Conservation (phyloP, 2,329 filamentous ascomycete genomes). For the Penicillium decumbens region DNA sequence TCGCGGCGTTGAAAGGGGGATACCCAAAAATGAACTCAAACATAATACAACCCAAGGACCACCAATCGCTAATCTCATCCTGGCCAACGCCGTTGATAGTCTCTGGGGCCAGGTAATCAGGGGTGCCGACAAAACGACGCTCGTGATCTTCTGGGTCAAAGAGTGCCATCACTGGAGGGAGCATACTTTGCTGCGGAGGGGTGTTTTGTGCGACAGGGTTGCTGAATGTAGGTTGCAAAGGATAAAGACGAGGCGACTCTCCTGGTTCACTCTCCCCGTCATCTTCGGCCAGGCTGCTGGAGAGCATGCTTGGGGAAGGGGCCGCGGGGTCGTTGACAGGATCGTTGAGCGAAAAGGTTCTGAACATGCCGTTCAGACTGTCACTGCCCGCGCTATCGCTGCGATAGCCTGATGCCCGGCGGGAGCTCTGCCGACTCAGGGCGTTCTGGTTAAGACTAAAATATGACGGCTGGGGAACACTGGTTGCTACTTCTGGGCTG, state of each 20-base stretch:
- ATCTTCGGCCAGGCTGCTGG: constrained; percentile 63
- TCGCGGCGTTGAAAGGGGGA: constrained; percentile 85
- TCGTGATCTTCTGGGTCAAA: constrained; percentile 94
- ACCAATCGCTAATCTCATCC: constrained; percentile 99
- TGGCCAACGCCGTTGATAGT: constrained; percentile 93
- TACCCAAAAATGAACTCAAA: constrained; percentile 94
- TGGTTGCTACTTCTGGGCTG: constrained; percentile 66
- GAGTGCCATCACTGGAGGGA: constrained; percentile 87
- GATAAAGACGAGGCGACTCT: constrained; percentile 70
- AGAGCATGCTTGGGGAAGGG: constrained; percentile 31
- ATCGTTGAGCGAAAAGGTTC: constrained; percentile 70
- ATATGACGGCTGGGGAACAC: constrained; percentile 82
- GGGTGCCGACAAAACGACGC: constrained; percentile 90
- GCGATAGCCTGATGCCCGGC: constrained; percentile 71
- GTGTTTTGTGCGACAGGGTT: constrained; percentile 40
- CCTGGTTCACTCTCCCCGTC: constrained; percentile 65
- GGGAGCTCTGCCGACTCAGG: constrained; percentile 57
- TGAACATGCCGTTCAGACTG: constrained; percentile 74
- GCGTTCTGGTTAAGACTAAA: constrained; percentile 63
- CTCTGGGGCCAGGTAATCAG: constrained; percentile 93
- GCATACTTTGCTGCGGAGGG: constrained; percentile 62
- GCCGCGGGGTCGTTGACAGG: constrained; percentile 43
- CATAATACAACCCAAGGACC: constrained; percentile 97
- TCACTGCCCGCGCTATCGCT: constrained; percentile 94
- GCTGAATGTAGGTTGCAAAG: constrained; percentile 58